Evolutionary conservation across 257 asterid species (phyloP).

Genomic region (Capsicum pubescens): DNA sequence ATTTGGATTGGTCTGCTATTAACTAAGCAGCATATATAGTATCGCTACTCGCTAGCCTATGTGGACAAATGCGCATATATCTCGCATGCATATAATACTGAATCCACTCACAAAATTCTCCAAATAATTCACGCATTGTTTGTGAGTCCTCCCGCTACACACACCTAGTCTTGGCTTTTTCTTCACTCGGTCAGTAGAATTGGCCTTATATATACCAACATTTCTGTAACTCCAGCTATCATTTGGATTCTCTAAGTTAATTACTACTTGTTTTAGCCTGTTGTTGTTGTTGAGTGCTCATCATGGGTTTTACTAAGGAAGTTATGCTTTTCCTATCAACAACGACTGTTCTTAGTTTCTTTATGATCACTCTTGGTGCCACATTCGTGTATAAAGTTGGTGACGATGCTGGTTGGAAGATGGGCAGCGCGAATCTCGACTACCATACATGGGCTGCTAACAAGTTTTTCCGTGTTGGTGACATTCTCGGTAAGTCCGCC

Average conservation of each 20-base stretch:
- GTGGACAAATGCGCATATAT: background rate
- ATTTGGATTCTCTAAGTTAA: background rate
- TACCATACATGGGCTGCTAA: constrained; percentile 60
- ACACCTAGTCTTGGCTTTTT: background rate
- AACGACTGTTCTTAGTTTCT: constrained; percentile 29
- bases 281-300: background rate
- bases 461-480: constrained; percentile 49
- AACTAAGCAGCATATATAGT: background rate
- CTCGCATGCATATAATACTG: background rate
- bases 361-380: background rate
- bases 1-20: background rate
- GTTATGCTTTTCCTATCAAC: constrained; percentile 30
- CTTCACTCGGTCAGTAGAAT: background rate
- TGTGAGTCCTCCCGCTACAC: background rate
- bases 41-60: constrained; percentile 16
- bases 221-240: background rate
- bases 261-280: background rate
- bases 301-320: constrained; percentile 45
- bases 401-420: constrained; percentile 59
- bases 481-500: constrained; percentile 46
- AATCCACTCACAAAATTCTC: background rate
- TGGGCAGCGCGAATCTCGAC: constrained; percentile 40
- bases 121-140: constrained; percentile 1
- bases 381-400: constrained; percentile 55
- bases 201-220: constrained; percentile 4